Evolutionary conservation across 177 flowering plant genomes (phyloP), one percentile per base, ranked within the genome.

Genomic region (Vitis hybrid): DNA sequence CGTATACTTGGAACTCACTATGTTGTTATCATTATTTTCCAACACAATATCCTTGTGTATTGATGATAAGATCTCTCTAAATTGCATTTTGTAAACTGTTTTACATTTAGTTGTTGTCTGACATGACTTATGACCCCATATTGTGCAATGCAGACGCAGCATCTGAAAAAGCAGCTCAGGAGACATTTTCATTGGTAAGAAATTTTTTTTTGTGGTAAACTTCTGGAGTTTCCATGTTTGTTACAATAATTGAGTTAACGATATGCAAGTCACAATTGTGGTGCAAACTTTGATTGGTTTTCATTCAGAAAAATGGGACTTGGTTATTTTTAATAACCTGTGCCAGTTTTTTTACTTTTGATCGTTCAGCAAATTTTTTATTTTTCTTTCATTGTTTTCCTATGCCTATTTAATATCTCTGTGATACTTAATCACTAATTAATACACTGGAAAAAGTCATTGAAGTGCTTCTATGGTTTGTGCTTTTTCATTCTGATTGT

Each of bases 101-200:
- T 38, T 38, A 38, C 9, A 38, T 38, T 38, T 38, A 53, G 55
- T 56, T n/a, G 20, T 2, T n/a, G 15, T 51, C 5, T 54, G 5
- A 15, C 8, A 2, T 24, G 15, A 44, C 13, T 38, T 44, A 22
- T 15, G 8, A 15, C 33, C 13, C 12, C 15, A 3, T 71, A 59
- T 56, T 58, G 15, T 38, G 59, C 50, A 51, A 28, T 82, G 81
- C 82, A 85, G 92, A 82, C 71, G 84, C 77, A 56, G 75, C 71
- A 67, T 55, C 81, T 51, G 87, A 78, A 60, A 84, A 80, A 52
- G 76, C 68, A 54, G 77, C 78, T 71, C 77, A 54, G 51, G 83
- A 80, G 73, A 76, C 73, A 77, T 85, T 87, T 71, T 79, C 91
- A 61, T 10, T 74, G 83, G 97, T 92, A 79, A 79, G 81, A 6